These are phyloP conservation scores for Warburgia ugandensis DNA, from an alignment of 164 flowering plant genomes.

Conservation along the genomic window DNA sequence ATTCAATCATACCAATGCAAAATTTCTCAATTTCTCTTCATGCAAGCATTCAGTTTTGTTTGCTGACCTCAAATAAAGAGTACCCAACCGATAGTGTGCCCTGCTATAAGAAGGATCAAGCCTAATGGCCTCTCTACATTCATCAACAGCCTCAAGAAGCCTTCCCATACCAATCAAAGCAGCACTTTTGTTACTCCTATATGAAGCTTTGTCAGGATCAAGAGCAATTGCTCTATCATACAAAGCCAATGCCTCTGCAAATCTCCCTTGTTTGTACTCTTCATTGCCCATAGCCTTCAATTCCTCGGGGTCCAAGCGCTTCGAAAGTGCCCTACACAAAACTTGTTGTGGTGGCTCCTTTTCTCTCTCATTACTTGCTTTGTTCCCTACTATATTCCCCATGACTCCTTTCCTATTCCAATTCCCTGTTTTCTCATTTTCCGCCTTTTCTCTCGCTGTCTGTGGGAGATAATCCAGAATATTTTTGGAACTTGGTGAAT, in stretches of 20 bases:
- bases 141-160: conserved; percentile 15
- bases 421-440: conserved; percentile 8
- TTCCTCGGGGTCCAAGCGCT: conserved; percentile 24
- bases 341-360: conserved; percentile 11
- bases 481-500: conserved; percentile 10
- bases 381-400: conserved; percentile 49
- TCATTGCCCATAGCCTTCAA: conserved; percentile 21
- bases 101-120: conserved; percentile 16
- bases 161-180: conserved; percentile 20
- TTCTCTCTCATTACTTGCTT: conserved; percentile 16
- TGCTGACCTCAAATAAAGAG: conserved; percentile 17
- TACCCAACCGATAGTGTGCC: conserved; percentile 21
- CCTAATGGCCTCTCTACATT: conserved; percentile 16
- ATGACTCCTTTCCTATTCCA: conserved; percentile 18
- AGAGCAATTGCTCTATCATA: conserved; percentile 19
- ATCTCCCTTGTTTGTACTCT: conserved; percentile 14
- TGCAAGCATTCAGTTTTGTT: neutral
- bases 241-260: conserved; percentile 13
- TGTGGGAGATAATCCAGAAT: conserved; percentile 38
- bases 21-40: neutral
- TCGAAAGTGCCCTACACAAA: conserved; percentile 41
- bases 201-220: conserved; percentile 16
- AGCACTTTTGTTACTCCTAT: conserved; percentile 20
- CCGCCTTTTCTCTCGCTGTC: conserved; percentile 25
- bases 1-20: neutral